Evolutionary conservation across 2,329 filamentous ascomycete genomes (phyloP), one percentile per base, ranked within the genome.

Genomic region (Aspergillus ochraceus): DNA sequence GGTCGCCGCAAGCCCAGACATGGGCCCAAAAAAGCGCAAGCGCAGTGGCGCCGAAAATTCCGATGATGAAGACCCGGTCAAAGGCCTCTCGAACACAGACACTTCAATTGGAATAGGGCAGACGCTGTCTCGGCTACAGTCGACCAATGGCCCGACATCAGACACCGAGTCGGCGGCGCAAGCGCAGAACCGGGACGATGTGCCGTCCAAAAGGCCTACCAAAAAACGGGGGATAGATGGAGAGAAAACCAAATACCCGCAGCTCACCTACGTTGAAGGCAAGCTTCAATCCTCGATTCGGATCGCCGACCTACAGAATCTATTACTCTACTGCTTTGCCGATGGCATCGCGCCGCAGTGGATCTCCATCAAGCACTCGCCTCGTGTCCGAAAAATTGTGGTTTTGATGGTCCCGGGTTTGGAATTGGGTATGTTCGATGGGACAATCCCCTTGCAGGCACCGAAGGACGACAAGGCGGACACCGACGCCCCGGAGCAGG

Each of bases 401-500:
- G 86, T 91, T 46, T 80, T 99, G 65, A 94, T 97, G 90, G 88
- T 97, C 11, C 95, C 95, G 11, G 95, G 95, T 0, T 79, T 99
- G 24, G 94, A 98, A 72, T 86, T 91, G 69, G 90, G 87, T 63
- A 95, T 98, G 90, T 96, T 98, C 77, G 86, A 90, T 73, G 83
- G 85, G 39, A 79, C 76, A 3, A 76, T 85, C 36, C 65, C 75
- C 26, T 61, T 73, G 32, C 79, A 81, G 49, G 71, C 78, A 22
- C 57, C 58, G 17, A 12, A 60, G 32, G 45, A 39, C 12, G 26
- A 46, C 32, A 30, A 57, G 19, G 62, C 17, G 30, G 58, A 53
- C 29, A 55, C 50, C 19, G 36, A 29, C 46, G 55, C n/a, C 46
- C 45, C 26, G 17, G 47, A 49, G 19, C 45, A 54, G 6, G 54